These are phyloP conservation scores for Penicillium sp. DNA, from an alignment of 2,329 filamentous ascomycete species.

Conservation along the genomic window DNA sequence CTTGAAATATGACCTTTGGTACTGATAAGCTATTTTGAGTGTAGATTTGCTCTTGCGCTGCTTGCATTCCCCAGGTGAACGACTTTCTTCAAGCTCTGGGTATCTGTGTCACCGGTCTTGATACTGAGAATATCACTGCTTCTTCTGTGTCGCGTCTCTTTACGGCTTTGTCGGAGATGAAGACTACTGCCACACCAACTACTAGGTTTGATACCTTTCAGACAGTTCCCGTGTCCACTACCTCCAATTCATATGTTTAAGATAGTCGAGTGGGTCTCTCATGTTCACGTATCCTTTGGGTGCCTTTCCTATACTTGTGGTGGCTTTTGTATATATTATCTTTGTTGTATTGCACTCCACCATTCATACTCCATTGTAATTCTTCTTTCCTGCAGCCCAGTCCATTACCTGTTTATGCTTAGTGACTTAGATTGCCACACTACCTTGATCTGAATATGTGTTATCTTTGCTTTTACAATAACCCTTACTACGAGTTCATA, in stretches of 20 bases:
- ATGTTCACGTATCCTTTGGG: neutral
- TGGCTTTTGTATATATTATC: neutral
- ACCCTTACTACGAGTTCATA: too few relatives aligned
- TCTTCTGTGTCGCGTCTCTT: neutral
- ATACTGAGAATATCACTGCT: neutral
- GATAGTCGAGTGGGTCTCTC: neutral
- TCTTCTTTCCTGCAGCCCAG: too few relatives aligned
- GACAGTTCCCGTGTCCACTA: neutral
- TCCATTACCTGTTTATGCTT: too few relatives aligned
- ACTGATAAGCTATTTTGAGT: neutral
- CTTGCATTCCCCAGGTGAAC: conserved; percentile 14
- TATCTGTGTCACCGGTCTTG: conserved; percentile 9
- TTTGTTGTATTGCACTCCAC: too few relatives aligned
- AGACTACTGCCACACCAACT: neutral
- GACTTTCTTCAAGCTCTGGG: conserved; percentile 16
- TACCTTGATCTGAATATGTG: too few relatives aligned
- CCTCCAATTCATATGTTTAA: neutral
- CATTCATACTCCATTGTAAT: too few relatives aligned
- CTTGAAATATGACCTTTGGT: neutral
- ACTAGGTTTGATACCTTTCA: neutral
- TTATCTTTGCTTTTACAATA: too few relatives aligned
- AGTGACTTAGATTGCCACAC: too few relatives aligned
- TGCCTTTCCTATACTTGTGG: neutral
- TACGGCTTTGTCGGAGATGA: neutral
- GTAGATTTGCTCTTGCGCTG: conserved; percentile 23